These are phyloP conservation scores for Termitomyces sp. DNA, from an alignment of 768 basidiomycete species.

Conservation along the genomic window DNA sequence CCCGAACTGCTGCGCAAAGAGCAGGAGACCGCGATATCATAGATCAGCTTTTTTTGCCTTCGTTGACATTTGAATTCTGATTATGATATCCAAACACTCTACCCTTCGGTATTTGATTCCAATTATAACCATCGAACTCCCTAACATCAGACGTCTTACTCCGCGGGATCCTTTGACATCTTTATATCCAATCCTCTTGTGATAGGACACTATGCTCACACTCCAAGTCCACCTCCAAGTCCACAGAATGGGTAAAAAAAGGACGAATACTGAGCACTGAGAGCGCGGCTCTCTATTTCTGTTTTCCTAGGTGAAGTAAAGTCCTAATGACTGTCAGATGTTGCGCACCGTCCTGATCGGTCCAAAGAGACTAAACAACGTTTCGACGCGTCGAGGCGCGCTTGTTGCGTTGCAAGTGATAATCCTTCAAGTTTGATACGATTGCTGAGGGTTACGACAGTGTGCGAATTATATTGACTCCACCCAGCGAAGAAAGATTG, in stretches of 20 bases:
- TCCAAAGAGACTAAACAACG: background rate
- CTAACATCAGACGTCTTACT: background rate
- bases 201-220: too few species aligned
- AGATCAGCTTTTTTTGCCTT: too few species aligned
- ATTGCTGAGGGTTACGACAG: too few species aligned
- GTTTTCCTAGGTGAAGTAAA: background rate
- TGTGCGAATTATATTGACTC: slow-evolving; percentile 6
- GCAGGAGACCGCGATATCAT: too few species aligned
- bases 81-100: too few species aligned
- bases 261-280: background rate
- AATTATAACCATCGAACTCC: background rate
- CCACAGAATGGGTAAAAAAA: too few species aligned
- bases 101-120: too few species aligned
- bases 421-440: too few species aligned
- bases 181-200: background rate
- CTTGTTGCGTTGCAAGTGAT: too few species aligned
- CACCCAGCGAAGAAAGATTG: slow-evolving; percentile 40
- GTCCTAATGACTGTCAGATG: background rate
- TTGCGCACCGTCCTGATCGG: too few species aligned
- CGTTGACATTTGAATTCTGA: too few species aligned
- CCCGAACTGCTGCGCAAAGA: too few species aligned
- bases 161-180: background rate
- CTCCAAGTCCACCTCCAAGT: background rate
- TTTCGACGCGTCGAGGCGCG: background rate
- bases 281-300: background rate